A percentile compares a stretch with the other conserved stretches of the same genome.
Evolutionary conservation across 805 yeast genomes (phyloP).

Genomic region (Blastobotrys muscicola): DNA sequence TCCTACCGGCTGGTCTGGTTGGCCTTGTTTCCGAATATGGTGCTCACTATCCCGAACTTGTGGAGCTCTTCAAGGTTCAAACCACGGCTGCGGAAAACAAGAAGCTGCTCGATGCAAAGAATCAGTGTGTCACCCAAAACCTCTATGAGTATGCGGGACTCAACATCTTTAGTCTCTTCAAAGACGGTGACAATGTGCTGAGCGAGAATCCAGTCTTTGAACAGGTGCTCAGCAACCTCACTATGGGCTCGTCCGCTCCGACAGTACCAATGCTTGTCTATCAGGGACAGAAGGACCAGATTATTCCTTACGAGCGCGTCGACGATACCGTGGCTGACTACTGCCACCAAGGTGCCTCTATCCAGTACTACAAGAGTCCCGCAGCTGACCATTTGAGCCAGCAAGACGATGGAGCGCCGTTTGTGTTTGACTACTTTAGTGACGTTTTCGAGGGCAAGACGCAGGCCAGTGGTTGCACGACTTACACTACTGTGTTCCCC

Average conservation of each 20-base stretch:
- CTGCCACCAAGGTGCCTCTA: constrained; percentile 12
- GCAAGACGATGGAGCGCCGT: constrained; percentile 8
- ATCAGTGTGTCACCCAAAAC: constrained; percentile 14
- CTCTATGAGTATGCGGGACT: constrained; percentile 9
- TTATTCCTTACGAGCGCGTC: constrained; percentile 13
- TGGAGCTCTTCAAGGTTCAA: constrained; percentile 5
- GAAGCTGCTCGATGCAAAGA: constrained; percentile 3
- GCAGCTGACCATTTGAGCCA: constrained; percentile 9
- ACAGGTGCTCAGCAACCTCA: constrained; percentile 10
- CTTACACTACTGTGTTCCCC: constrained; percentile 8
- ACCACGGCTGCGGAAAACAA: constrained; percentile 9
- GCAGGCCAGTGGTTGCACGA: constrained; percentile 5
- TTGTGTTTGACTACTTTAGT: constrained; percentile 10
- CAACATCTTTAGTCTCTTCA: constrained; percentile 15
- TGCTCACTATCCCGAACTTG: constrained; percentile 12
- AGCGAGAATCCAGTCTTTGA: constrained; percentile 8
- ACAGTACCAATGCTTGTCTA: constrained; percentile 17
- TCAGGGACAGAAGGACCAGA: constrained; percentile 18
- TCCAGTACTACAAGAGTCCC: constrained; percentile 11
- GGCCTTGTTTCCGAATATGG: constrained; percentile 19
- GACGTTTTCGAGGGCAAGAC: constrained; percentile 6
- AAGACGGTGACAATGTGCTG: constrained; percentile 14
- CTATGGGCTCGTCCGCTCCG: constrained; percentile 14
- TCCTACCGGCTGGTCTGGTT: constrained; percentile 18
- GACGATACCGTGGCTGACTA: constrained; percentile 13